Evolutionary conservation across 441 rosid genomes (phyloP).

Genomic region (Kokia cookei): DNA sequence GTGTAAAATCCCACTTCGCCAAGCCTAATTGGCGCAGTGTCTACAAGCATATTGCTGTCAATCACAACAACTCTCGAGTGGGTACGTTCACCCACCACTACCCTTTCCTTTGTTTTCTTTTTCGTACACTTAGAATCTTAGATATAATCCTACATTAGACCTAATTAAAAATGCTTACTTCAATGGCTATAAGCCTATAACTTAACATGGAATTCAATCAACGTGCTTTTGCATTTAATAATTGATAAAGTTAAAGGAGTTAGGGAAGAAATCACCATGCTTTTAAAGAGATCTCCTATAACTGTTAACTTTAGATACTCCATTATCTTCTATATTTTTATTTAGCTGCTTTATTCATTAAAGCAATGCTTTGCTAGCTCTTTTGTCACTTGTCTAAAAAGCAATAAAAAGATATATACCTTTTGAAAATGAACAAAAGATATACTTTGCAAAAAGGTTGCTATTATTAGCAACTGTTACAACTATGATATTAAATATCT

Average conservation of each 20-base stretch:
- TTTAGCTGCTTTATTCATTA: background rate
- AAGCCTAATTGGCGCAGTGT: slow-evolving; percentile 64
- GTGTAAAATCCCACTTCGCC: slow-evolving; percentile 65
- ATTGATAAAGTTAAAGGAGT: background rate
- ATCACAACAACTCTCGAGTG: slow-evolving; percentile 42
- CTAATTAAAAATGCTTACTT: background rate
- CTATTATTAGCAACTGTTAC: background rate
- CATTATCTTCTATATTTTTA: background rate
- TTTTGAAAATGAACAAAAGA: background rate
- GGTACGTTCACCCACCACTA: slow-evolving; percentile 31
- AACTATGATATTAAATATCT: too few relatives aligned
- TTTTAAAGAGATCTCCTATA: background rate
- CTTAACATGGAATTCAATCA: background rate
- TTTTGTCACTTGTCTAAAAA: background rate
- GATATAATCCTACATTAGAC: background rate
- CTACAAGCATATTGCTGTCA: slow-evolving; percentile 43
- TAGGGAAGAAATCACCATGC: background rate
- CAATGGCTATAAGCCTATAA: background rate
- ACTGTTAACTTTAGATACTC: background rate
- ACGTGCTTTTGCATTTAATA: background rate
- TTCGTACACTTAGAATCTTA: background rate
- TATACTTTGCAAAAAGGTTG: background rate
- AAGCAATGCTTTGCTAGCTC: background rate
- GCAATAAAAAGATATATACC: background rate
- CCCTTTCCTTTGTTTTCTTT: background rate